These are phyloP conservation scores for Bondarzewia mesenterica DNA, from an alignment of 1,284 basidiomycete species.

Conservation along the genomic window DNA sequence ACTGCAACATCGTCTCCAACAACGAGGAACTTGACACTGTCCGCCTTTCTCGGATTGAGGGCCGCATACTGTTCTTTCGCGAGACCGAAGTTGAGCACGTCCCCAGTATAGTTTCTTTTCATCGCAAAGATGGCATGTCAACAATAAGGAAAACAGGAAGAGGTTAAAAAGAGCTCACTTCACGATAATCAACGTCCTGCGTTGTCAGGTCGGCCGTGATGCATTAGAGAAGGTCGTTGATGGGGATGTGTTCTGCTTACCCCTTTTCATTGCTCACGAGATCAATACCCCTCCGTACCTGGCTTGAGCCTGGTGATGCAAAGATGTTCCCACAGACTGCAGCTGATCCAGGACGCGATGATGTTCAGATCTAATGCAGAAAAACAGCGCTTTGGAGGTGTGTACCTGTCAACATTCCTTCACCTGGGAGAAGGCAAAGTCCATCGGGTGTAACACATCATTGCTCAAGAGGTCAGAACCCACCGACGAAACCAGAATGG, in stretches of 20 bases:
- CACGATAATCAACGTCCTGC: slow-evolving; percentile 74
- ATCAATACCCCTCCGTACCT: slow-evolving; percentile 76
- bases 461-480: slow-evolving; percentile 8
- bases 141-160: too few relatives aligned
- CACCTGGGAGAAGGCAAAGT: slow-evolving; percentile 33
- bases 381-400: too few relatives aligned
- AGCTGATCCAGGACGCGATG: slow-evolving; percentile 29
- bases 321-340: slow-evolving; percentile 87
- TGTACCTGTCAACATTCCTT: slow-evolving; percentile 71
- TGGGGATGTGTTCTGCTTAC: slow-evolving; percentile 26
- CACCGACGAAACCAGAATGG: slow-evolving; percentile 77
- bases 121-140: not conserved
- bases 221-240: slow-evolving; percentile 1
- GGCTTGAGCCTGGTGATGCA: slow-evolving; percentile 80
- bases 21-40: slow-evolving; percentile 72
- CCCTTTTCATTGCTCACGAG: slow-evolving; percentile 74
- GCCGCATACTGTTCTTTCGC: slow-evolving; percentile 83
- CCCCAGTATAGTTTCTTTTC: slow-evolving; percentile 79
- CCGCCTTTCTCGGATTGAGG: slow-evolving; percentile 55
- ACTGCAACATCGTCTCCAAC: slow-evolving; percentile 93
- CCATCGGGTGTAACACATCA: slow-evolving; percentile 1
- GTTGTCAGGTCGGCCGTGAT: slow-evolving; percentile 4
- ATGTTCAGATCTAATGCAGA: too few relatives aligned
- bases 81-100: slow-evolving; percentile 89
- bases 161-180: slow-evolving; percentile 45